Base-by-base conservation (phyloP, 2,329 filamentous ascomycete genomes). In the Corniculantispora saksenae region DNA sequence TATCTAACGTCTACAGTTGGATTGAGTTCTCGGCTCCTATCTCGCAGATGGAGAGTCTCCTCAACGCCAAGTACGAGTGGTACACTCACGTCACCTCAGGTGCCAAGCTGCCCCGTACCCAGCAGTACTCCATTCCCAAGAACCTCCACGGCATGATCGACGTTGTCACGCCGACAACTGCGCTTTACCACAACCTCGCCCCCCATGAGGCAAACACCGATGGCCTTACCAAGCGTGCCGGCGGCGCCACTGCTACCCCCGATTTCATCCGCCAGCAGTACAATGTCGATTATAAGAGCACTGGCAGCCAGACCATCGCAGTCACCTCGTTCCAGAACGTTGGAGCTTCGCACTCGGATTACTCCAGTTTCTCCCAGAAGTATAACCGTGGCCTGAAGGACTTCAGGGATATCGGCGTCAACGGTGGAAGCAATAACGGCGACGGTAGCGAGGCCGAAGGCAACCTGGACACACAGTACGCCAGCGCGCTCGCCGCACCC, bases 401-500 rank as follows among this genome's bases (percentile, higher is more conserved):
- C 21, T 66, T 69, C 19, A 55, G 61, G 13, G 66, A 66, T 35
- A 63, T 56, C 19, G 35, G 51, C 15, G 23, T 61, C 17, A 23
- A 19, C 23, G 35, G 50, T 10, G 48, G 48, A 2, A 32, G 47
- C 59, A 61, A 61, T 23, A 27, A 19, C 1, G 48, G 48, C 48
- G 32, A 53, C 23, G 61, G 61, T 40, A 47, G 51, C 12, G 25
- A 43, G 3, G 50, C 62, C 4, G 67, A 69, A 27, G 67, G 66
- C 15, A 69, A 69, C 38, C 38, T 69, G 17, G 67, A 69, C 48
- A 67, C 64, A 15, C 67, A 69, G 38, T 59, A 51, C 23, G 61
- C 62, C 12, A 21, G 64, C 17, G 54, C 40, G 8, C 23, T 69
- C n/a, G 54, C 29, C n/a, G 43, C 66, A 15, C 66, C 66, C 27